Evolutionary conservation across 495 filamentous ascomycete species (phyloP), one percentile per base, ranked within the genome.

Genomic region (Glarea lozoyensis): DNA sequence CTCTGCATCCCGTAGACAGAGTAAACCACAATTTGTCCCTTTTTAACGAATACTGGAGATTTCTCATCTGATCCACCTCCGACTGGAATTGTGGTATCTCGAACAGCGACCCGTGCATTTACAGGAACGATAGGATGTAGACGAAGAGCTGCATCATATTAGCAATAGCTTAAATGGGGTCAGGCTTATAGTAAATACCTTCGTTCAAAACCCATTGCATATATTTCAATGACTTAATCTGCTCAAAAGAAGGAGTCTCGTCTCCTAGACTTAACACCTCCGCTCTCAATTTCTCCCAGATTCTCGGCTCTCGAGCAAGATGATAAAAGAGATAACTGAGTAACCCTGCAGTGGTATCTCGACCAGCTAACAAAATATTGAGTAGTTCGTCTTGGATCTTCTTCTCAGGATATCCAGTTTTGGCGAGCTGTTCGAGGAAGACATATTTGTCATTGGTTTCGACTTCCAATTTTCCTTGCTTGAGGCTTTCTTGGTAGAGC

Each of bases 311-410:
- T 1, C 71, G 68, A 0, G 76, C 59, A 19, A 69, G 37, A 35
- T 54, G 45, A 43, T 55, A 65, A 41, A 64, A 67, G 19, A 60
- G 37, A 46, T 57, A 60, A 29, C 64, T 65, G 18, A 78, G 52
- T 59, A 79, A 43, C 55, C 65, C 37, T 53, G 72, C 54, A 32
- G 78, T 82, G 4, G 79, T 81, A 43, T 82, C 79, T 25, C 67
- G 58, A 3, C 65, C 68, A 2, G 72, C 72, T 12, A 78, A 56
- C 11, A 76, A 58, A 27, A 76, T 60, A 38, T 65, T 68, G 1
- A 72, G 49, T 9, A 73, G 46, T 48, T 76, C 56, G 43, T 73
- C 63, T 0, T 67, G 59, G 12, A 75, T 52, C 23, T 54, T 30
- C 4, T 23, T 21, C 22, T 61, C 52, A 11, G 60, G 20, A 30